Evolutionary conservation across 176 grass and related monocot genomes (phyloP), one percentile per base, ranked within the genome.

Genomic region (Cymbopogon citratus): DNA sequence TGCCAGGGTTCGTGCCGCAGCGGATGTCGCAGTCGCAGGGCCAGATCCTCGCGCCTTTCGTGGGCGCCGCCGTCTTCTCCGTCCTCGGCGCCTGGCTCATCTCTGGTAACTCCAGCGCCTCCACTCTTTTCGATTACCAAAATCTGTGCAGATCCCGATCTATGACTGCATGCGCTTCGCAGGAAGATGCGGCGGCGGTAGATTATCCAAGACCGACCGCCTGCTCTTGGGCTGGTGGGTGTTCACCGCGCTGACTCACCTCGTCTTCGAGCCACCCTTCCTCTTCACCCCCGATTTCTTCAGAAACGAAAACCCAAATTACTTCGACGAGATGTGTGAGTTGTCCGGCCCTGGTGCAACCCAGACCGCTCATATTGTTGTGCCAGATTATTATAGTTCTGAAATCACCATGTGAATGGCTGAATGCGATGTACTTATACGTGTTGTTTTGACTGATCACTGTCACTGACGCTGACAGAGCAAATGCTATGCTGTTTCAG

Each of bases 181-280:
- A 98, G 95, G 84, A 28, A 64, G 78, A 84, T 85, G 80, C 12
- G 12, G 85, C 34, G 34, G 34, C 31, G 49, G 18, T 21, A 19
- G 49, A 9, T 6, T 98, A 28, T 71, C 90, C 49, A 92, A 66
- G 84, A 81, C 67, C 16, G 92, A 94, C 78, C 85, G 95, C 24
- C 12, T 89, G 83, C 85, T 97, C 75, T 91, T 97, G 88, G 94
- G 95, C 44, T 94, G 95, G 95, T 94, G 92, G 92, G 86, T 79
- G 18, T 98, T 98, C 80, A 98, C 92, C 0, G 88, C 88, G 9
- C 46, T 98, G 10, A 94, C 92, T 5, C 92, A 94, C 74, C 79
- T 94, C 2, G 80, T 91, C 76, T 85, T 98, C 33, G 88, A 91
- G 70, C 81, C 88, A 0, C 66, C 93, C 15, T 98, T 94, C 26